A percentile compares a stretch with the other conserved stretches of the same genome.
Conservation (phyloP, 441 rosid genomes). For the Daphne laureola region DNA sequence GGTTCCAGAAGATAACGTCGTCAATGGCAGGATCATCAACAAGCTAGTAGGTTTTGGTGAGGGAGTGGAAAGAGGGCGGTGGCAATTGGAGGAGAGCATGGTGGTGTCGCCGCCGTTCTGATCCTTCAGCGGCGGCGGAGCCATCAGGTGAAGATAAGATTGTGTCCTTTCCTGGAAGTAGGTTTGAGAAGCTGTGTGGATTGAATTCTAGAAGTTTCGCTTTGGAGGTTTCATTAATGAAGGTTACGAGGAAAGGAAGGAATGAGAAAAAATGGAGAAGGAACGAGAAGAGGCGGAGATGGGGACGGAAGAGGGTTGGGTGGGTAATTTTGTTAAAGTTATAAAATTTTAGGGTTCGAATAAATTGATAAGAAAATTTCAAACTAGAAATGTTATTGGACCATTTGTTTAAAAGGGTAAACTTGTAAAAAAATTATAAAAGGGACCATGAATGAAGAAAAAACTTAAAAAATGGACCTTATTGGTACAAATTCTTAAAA, state of each 20-base stretch:
- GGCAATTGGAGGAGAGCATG: slow-evolving; percentile 27
- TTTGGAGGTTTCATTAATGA: background rate
- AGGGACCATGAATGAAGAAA: too few relatives aligned
- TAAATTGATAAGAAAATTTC: too few relatives aligned
- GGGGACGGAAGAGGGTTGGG: too few relatives aligned
- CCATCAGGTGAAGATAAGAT: slow-evolving; percentile 4
- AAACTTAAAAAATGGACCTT: background rate
- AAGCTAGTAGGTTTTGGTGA: slow-evolving; percentile 46
- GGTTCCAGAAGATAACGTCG: slow-evolving; percentile 61
- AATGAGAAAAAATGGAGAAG: background rate
- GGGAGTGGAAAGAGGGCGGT: slow-evolving; percentile 43
- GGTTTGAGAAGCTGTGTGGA: background rate
- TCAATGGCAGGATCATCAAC: slow-evolving; percentile 44
- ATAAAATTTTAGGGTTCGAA: background rate
- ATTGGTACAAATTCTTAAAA: slow-evolving; percentile 11
- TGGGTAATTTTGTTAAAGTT: too few relatives aligned
- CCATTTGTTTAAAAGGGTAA: too few relatives aligned
- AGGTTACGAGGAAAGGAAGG: background rate
- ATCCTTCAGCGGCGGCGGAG: slow-evolving; percentile 20
- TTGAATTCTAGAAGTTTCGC: slow-evolving; percentile 34
- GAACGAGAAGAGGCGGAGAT: too few relatives aligned
- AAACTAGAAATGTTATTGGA: too few relatives aligned
- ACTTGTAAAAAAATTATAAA: too few relatives aligned
- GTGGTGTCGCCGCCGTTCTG: slow-evolving; percentile 20
- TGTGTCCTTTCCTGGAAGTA: background rate